These are phyloP conservation scores for Penicillium odoratum DNA, from an alignment of 495 filamentous ascomycete genomes.

Conservation along the genomic window DNA sequence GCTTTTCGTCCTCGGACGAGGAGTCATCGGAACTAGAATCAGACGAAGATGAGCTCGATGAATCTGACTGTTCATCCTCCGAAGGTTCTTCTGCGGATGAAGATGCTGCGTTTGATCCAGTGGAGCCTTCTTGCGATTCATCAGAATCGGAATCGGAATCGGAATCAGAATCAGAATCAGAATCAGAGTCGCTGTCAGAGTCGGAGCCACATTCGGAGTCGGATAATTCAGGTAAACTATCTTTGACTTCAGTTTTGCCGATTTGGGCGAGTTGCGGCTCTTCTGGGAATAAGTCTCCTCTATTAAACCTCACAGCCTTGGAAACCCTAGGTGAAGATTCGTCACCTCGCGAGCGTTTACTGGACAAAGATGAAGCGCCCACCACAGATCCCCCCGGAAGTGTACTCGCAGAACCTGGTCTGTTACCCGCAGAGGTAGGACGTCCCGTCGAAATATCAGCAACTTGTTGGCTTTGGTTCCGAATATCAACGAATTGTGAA, in stretches of 20 bases:
- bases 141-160: constrained; percentile 16
- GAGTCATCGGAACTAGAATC: constrained; percentile 35
- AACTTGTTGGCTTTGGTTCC: constrained; percentile 12
- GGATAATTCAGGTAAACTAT: constrained; percentile 1
- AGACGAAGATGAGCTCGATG: constrained; percentile 25
- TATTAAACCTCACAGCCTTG: constrained; percentile 38
- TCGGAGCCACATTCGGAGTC: not conserved
- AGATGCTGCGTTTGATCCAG: not conserved
- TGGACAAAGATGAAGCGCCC: constrained; percentile 28
- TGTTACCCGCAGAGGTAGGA: constrained; percentile 18
- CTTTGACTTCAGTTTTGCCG: constrained; percentile 12
- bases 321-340: constrained; percentile 30
- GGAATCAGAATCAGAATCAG: constrained; percentile 8
- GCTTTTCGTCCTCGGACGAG: constrained; percentile 29
- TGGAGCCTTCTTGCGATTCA: not conserved
- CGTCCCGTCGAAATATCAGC: constrained; percentile 17
- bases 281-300: constrained; percentile 12
- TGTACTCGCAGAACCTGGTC: constrained; percentile 23
- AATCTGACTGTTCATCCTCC: not conserved
- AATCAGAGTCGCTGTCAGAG: constrained; percentile 8
- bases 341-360: constrained; percentile 26
- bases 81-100: not conserved
- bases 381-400: constrained; percentile 16
- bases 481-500: constrained; percentile 25
- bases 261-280: constrained; percentile 1